These are phyloP conservation scores for Fonticula alba DNA, from an alignment of 78 protist genomes.

Conservation along the genomic window DNA sequence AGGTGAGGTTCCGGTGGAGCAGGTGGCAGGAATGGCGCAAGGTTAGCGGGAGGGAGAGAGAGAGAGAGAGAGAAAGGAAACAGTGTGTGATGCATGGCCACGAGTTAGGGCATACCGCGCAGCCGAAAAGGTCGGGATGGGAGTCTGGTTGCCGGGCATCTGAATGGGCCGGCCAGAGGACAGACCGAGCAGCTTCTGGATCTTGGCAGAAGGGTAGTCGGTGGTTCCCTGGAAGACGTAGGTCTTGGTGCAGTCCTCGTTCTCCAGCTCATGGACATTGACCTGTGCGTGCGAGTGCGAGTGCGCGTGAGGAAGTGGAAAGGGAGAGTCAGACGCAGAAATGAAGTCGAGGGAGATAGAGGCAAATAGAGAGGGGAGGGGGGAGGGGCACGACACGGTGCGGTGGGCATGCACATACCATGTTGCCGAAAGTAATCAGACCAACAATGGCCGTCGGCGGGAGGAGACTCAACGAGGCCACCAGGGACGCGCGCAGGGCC, in stretches of 20 bases:
- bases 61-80: slow-evolving; percentile 4
- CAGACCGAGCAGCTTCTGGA: slow-evolving; percentile 39
- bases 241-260: slow-evolving; percentile 37
- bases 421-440: slow-evolving; percentile 90
- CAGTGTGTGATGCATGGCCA: no score
- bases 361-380: no score
- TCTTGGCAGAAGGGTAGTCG: slow-evolving; percentile 16
- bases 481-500: slow-evolving; percentile 59
- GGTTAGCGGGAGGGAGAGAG: background rate
- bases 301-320: no score
- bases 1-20: background rate
- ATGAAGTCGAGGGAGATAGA: no score
- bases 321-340: no score
- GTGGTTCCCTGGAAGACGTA: slow-evolving; percentile 76
- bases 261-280: slow-evolving; percentile 67
- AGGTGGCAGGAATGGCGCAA: background rate
- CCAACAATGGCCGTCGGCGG: slow-evolving; percentile 77
- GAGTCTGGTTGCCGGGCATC: no score
- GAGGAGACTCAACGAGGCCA: slow-evolving; percentile 53
- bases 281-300: no score
- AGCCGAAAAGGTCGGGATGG: no score
- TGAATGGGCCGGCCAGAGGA: background rate
- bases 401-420: no score
- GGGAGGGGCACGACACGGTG: no score
- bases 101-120: no score